phyloP scores from a whole-genome alignment of 495 filamentous ascomycete genomes.

The Apiosordaria backusii region DNA sequence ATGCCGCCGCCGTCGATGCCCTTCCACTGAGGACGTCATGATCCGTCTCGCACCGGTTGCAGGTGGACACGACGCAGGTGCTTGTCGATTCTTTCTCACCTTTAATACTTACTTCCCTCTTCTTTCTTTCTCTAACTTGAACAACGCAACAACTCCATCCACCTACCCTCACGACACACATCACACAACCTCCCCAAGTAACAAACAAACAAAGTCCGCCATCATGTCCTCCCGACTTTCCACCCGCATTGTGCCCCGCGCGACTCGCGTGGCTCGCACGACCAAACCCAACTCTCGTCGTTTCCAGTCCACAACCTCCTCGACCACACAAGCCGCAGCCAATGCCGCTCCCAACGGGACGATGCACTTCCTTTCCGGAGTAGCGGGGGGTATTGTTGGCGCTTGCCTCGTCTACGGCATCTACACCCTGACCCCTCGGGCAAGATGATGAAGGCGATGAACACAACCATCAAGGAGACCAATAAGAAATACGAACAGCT shows the following conservation, averaged over 20 bases:
- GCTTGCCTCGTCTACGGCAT: slow-evolving; percentile 44
- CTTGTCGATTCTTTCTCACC: not conserved
- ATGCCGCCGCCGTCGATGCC: not conserved
- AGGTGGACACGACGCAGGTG: not conserved
- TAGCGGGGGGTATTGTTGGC: slow-evolving; percentile 43
- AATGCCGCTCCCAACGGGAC: slow-evolving; percentile 28
- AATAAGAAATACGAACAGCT: slow-evolving; percentile 52
- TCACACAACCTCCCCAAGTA: not conserved
- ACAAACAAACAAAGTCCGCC: not conserved
- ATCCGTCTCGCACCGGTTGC: not conserved
- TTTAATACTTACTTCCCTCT: not conserved
- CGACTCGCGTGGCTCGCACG: slow-evolving; percentile 6
- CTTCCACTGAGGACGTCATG: slow-evolving; percentile 6
- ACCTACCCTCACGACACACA: not conserved
- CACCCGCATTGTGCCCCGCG: slow-evolving; percentile 11
- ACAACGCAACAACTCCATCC: not conserved
- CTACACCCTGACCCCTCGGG: slow-evolving; percentile 58
- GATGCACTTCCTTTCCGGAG: slow-evolving; percentile 49
- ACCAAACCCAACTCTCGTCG: slow-evolving; percentile 23
- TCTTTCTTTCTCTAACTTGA: not conserved
- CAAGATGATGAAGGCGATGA: slow-evolving; percentile 36
- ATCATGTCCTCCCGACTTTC: slow-evolving; percentile 3
- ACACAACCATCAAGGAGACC: slow-evolving; percentile 49
- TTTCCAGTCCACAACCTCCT: slow-evolving; percentile 40
- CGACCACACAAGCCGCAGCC: not conserved